phyloP scores from a whole-genome alignment of 2,329 filamentous ascomycete genomes.

The Penicillium sp. region DNA sequence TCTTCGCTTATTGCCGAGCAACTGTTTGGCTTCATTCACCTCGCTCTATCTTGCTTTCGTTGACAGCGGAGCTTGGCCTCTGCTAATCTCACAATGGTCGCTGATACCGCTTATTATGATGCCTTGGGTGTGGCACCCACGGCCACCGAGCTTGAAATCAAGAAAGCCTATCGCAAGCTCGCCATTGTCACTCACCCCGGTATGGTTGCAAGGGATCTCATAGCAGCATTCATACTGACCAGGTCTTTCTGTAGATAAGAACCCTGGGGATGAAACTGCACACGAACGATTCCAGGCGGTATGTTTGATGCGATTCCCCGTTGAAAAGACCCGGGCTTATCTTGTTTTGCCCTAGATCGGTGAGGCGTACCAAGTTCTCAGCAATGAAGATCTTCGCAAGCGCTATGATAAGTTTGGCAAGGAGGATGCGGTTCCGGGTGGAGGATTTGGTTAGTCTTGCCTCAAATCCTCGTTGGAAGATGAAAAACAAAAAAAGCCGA shows the following conservation, averaged over 20 bases:
- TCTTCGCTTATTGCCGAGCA: background rate
- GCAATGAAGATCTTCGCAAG: conserved; percentile 76
- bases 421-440: conserved; percentile 81
- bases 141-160: conserved; percentile 87
- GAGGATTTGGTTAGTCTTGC: conserved; percentile 71
- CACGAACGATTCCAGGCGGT: conserved; percentile 92
- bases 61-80: conserved; percentile 2
- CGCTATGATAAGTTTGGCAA: conserved; percentile 97
- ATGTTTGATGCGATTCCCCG: too few species aligned
- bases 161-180: conserved; percentile 91
- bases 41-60: background rate
- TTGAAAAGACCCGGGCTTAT: too few species aligned
- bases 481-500: too few species aligned
- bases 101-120: conserved; percentile 85
- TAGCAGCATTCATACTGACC: background rate
- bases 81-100: conserved; percentile 59
- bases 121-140: conserved; percentile 75
- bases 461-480: too few species aligned
- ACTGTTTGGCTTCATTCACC: background rate
- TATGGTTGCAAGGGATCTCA: conserved; percentile 36
- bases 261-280: conserved; percentile 89
- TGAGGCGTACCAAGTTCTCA: conserved; percentile 71
- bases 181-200: conserved; percentile 90
- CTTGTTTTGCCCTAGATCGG: conserved; percentile 58
- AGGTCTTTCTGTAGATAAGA: conserved; percentile 65